Conservation (phyloP, 1,139 yeast species). For the Schizosaccharomyces versatilis region DNA sequence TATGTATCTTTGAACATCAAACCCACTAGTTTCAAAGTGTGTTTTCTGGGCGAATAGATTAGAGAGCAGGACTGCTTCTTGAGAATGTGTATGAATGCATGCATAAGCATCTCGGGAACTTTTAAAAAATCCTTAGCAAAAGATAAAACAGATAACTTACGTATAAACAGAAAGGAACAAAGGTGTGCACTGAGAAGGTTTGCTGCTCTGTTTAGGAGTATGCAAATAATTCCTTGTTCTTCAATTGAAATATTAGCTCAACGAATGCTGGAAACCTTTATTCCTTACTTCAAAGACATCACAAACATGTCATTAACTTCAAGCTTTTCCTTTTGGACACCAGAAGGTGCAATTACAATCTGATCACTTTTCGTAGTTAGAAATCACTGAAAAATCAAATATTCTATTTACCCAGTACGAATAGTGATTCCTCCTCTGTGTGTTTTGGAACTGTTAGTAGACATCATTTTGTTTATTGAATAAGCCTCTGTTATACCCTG, state of each 20-base stretch:
- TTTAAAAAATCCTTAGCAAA: not conserved
- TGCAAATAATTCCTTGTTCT: slow-evolving; percentile 34
- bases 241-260: slow-evolving; percentile 20
- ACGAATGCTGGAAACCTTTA: no score
- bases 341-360: slow-evolving; percentile 76
- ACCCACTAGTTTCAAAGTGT: not conserved
- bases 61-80: slow-evolving; percentile 17
- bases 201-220: slow-evolving; percentile 35
- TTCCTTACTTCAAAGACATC: slow-evolving; percentile 18
- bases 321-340: slow-evolving; percentile 82
- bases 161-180: slow-evolving; percentile 58
- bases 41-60: not conserved
- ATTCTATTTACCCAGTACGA: not conserved
- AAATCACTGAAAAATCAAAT: not conserved
- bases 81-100: slow-evolving; percentile 87
- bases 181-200: slow-evolving; percentile 88
- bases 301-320: slow-evolving; percentile 66
- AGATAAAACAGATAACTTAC: not conserved
- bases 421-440: slow-evolving; percentile 3
- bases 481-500: not conserved
- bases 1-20: not conserved
- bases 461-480: not conserved
- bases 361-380: slow-evolving; percentile 18
- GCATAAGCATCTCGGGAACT: slow-evolving; percentile 57
- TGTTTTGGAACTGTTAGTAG: not conserved